These are phyloP conservation scores for Trypanosomatidae sp. DNA, from an alignment of 208 protist species.

Conservation along the genomic window DNA sequence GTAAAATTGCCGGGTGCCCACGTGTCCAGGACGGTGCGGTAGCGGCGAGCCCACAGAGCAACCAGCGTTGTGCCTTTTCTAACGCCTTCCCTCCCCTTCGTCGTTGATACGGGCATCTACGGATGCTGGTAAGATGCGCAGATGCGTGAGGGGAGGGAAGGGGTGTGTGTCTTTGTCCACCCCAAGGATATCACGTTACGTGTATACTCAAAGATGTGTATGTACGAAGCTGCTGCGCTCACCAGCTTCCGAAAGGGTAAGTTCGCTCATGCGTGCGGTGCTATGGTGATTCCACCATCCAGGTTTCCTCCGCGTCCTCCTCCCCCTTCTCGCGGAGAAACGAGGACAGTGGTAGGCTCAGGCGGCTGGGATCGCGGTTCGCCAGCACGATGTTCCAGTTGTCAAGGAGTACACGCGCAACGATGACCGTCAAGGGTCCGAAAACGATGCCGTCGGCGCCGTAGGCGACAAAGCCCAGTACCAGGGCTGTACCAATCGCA, in stretches of 20 bases:
- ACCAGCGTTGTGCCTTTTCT: too few relatives aligned
- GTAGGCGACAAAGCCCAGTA: constrained; percentile 68
- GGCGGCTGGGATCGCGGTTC: background rate
- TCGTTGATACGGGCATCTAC: background rate
- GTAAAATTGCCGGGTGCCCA: background rate
- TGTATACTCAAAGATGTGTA: background rate
- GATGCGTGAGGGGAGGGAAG: background rate
- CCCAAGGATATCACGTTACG: background rate
- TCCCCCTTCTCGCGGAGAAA: background rate
- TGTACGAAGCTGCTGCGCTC: background rate
- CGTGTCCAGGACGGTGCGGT: background rate
- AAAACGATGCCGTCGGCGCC: constrained; percentile 63
- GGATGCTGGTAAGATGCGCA: background rate
- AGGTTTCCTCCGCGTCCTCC: constrained; percentile 6
- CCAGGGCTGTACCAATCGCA: constrained; percentile 54
- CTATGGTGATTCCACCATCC: background rate
- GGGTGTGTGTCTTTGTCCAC: background rate
- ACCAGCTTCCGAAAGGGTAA: background rate
- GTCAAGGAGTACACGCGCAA: constrained; percentile 73
- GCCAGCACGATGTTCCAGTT: constrained; percentile 64
- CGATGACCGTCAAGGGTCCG: constrained; percentile 69
- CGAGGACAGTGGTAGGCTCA: background rate
- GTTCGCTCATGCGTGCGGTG: background rate
- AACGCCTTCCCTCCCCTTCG: background rate
- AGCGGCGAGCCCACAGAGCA: background rate